Percentiles rank a stretch among this genome's conserved stretches.
Conservation (phyloP, 225 moss, liverwort and hornwort species). For the Neckera pumila region DNA sequence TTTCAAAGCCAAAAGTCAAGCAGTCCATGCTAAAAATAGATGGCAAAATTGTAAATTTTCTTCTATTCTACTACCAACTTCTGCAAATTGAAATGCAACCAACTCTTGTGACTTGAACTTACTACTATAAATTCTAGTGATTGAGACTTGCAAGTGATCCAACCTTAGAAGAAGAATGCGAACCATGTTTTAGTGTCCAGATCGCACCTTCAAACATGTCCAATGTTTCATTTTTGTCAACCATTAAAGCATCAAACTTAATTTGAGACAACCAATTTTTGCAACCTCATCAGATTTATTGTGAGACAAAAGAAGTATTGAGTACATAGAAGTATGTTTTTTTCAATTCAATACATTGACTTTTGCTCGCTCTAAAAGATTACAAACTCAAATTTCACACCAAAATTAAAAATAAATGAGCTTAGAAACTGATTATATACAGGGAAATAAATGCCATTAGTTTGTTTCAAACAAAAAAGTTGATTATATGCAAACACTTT, state of each 20-base stretch:
- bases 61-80: accelerated
- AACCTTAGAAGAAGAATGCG: accelerated
- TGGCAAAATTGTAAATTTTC: accelerated
- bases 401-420: too few species aligned
- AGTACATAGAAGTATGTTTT: neutral
- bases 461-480: neutral
- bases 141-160: neutral
- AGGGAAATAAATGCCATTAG: neutral
- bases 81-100: accelerated
- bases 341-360: too few species aligned
- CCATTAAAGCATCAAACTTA: neutral
- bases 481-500: neutral
- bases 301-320: neutral
- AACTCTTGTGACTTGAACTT: accelerated
- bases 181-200: accelerated
- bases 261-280: too few species aligned
- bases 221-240: accelerated
- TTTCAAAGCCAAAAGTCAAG: neutral
- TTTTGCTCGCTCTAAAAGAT: accelerated
- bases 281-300: neutral
- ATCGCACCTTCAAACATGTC: accelerated
- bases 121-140: neutral
- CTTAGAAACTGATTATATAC: neutral
- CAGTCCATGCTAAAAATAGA: accelerated
- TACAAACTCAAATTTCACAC: neutral